phyloP scores from a whole-genome alignment of 768 basidiomycete species.

The Pleurotus platypus region DNA sequence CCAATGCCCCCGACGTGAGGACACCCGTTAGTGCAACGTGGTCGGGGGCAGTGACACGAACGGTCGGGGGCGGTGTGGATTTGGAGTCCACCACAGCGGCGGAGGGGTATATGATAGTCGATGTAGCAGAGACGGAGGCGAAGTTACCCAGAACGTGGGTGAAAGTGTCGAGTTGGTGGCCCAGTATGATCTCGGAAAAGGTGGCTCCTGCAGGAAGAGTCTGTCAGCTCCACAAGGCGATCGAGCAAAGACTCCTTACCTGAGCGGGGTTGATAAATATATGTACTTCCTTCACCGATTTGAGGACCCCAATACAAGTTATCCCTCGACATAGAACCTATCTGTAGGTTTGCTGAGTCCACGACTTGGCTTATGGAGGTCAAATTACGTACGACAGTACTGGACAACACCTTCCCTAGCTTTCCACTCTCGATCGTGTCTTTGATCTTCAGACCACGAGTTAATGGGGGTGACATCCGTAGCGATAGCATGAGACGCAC shows the following conservation, averaged over 20 bases:
- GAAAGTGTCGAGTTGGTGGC: constrained; percentile 26
- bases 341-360: neutral
- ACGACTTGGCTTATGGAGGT: no score
- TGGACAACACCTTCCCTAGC: constrained; percentile 26
- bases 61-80: constrained; percentile 18
- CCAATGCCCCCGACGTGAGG: constrained; percentile 25
- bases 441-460: constrained; percentile 21
- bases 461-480: neutral
- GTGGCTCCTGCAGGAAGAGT: constrained; percentile 17
- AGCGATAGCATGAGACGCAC: constrained; percentile 14
- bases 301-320: constrained; percentile 12
- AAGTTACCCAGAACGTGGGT: constrained; percentile 27
- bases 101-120: constrained; percentile 20
- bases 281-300: constrained; percentile 9
- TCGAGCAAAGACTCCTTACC: neutral
- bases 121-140: constrained; percentile 20
- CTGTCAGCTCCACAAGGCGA: no score
- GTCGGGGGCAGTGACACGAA: constrained; percentile 17
- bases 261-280: constrained; percentile 3
- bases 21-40: constrained; percentile 25
- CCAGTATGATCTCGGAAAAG: constrained; percentile 20
- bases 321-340: constrained; percentile 9
- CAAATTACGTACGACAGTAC: constrained; percentile 15
- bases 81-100: constrained; percentile 18
- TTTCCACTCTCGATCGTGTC: constrained; percentile 23